Evolutionary conservation across 2,329 filamentous ascomycete genomes (phyloP).

Genomic region (Fonsecaea erecta): DNA sequence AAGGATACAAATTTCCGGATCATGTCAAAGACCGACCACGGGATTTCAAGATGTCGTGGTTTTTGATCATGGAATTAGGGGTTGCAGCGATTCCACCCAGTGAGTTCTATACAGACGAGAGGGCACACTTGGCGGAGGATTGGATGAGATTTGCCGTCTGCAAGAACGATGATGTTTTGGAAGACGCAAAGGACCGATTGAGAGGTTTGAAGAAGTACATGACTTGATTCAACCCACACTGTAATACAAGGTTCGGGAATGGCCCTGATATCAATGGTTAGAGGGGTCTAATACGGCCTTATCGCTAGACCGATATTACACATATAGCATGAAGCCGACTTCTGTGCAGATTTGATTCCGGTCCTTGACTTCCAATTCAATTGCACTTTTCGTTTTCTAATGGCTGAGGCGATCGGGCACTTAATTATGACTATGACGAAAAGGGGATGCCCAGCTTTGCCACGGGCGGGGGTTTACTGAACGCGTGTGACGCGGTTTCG

Average conservation of each 20-base stretch:
- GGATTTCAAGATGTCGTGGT: slow-evolving; percentile 96
- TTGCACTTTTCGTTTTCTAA: too few relatives aligned
- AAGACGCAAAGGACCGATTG: slow-evolving; percentile 76
- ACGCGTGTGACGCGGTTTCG: background rate
- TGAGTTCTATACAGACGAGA: slow-evolving; percentile 89
- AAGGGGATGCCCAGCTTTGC: slow-evolving; percentile 10
- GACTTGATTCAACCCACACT: slow-evolving; percentile 2
- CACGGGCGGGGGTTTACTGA: background rate
- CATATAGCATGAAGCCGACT: background rate
- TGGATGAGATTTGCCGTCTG: slow-evolving; percentile 96
- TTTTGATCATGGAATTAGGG: slow-evolving; percentile 93
- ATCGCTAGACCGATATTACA: background rate
- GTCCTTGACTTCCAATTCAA: background rate
- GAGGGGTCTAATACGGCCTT: background rate
- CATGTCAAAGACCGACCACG: slow-evolving; percentile 85
- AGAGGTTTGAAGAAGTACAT: slow-evolving; percentile 76
- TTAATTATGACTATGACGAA: background rate
- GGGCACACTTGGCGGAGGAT: slow-evolving; percentile 84
- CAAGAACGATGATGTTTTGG: slow-evolving; percentile 85
- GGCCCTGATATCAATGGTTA: background rate
- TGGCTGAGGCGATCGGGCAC: too few relatives aligned
- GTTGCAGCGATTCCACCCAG: slow-evolving; percentile 95
- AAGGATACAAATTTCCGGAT: slow-evolving; percentile 82
- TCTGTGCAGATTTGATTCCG: background rate
- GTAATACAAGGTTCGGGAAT: background rate